These are phyloP conservation scores for Daedaleopsis sinensis DNA, from an alignment of 768 basidiomycete genomes.

Conservation along the genomic window DNA sequence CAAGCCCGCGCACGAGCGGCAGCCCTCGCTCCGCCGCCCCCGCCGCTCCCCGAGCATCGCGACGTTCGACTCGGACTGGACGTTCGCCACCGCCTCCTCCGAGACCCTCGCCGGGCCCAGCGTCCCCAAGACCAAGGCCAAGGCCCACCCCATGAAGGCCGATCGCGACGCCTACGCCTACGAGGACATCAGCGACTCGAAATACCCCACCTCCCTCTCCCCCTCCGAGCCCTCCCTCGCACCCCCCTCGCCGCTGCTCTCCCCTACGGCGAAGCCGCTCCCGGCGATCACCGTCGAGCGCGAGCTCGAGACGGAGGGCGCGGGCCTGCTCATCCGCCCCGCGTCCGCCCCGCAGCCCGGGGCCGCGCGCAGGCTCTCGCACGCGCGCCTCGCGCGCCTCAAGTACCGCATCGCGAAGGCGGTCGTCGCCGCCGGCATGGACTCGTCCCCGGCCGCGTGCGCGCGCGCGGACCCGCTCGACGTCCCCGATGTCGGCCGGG, in stretches of 20 bases:
- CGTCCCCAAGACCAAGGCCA: not conserved
- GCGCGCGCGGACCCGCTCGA: slow-evolving; percentile 23
- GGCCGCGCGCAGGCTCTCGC: slow-evolving; percentile 25
- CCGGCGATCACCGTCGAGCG: slow-evolving; percentile 1
- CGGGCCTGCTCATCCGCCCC: slow-evolving; percentile 30
- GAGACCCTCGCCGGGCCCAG: slow-evolving; percentile 20
- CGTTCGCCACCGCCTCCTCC: slow-evolving; percentile 22
- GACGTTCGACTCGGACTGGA: slow-evolving; percentile 15
- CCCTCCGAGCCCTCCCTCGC: no score
- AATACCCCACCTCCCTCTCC: no score
- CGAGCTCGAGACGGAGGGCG: slow-evolving; percentile 9
- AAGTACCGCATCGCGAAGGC: slow-evolving; percentile 41
- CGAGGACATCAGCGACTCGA: not conserved
- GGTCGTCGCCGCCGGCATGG: slow-evolving; percentile 45
- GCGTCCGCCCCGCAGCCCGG: slow-evolving; percentile 16
- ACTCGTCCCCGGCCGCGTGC: slow-evolving; percentile 28
- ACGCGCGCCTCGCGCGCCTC: slow-evolving; percentile 28
- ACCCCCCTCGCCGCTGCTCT: not conserved
- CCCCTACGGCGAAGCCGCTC: not conserved
- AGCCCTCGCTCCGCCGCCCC: slow-evolving; percentile 10
- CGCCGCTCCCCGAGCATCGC: slow-evolving; percentile 8
- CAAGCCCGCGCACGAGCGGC: slow-evolving; percentile 3
- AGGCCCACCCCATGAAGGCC: not conserved
- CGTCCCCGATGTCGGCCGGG: no score
- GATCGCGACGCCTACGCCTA: not conserved